These are phyloP conservation scores for Wickerhamiella alocasiicola DNA, from an alignment of 805 yeast genomes.

Conservation along the genomic window DNA sequence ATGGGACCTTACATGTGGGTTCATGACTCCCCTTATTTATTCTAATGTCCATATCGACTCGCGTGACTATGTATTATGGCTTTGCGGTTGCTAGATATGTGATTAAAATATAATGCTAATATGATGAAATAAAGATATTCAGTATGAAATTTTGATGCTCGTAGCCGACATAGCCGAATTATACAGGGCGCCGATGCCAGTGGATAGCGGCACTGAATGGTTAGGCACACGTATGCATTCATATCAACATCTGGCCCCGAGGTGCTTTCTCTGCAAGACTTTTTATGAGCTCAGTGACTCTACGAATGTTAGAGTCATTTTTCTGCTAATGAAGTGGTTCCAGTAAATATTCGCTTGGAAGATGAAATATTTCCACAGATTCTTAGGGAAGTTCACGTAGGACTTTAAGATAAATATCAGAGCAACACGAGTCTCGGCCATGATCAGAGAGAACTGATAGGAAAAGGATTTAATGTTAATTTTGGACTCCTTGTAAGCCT, in stretches of 20 bases:
- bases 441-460: conserved; percentile 41
- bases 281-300: neutral
- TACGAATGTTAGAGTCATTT: neutral
- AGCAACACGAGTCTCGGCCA: conserved; percentile 44
- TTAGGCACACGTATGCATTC: too few species aligned
- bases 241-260: too few species aligned
- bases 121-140: too few species aligned
- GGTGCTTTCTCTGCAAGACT: neutral
- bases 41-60: too few species aligned
- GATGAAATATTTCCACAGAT: conserved; percentile 40
- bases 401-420: conserved; percentile 50
- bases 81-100: too few species aligned
- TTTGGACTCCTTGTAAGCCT: conserved; percentile 15
- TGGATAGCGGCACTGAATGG: too few species aligned
- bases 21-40: neutral
- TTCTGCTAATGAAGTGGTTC: conserved; percentile 58
- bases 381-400: conserved; percentile 57
- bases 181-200: too few species aligned
- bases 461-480: conserved; percentile 16
- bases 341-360: conserved; percentile 46
- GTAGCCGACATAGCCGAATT: too few species aligned
- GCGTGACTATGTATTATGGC: too few species aligned
- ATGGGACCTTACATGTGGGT: conserved; percentile 66
- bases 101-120: too few species aligned
- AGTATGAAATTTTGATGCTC: too few species aligned